These are phyloP conservation scores for Ascochyta rabiei DNA, from an alignment of 2,329 filamentous ascomycete species.

Conservation along the genomic window DNA sequence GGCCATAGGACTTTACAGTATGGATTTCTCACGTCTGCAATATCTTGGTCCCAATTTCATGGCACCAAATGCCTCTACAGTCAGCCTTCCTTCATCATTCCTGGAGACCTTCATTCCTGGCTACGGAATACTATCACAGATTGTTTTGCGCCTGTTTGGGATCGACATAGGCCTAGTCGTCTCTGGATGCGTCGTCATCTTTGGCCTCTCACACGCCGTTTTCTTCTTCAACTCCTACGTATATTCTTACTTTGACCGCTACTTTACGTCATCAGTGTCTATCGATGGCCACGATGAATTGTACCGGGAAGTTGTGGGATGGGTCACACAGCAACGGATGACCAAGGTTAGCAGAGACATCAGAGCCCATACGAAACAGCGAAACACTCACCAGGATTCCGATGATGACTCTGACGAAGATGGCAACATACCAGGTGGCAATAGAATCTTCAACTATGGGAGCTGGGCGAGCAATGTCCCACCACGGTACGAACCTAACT, in stretches of 20 bases:
- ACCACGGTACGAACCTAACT: conserved; percentile 57
- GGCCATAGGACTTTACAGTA: conserved; percentile 6
- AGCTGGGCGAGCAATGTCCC: conserved; percentile 57
- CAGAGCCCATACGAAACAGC: conserved; percentile 49
- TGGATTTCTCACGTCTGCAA: conserved; percentile 32
- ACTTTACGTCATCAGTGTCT: conserved; percentile 52
- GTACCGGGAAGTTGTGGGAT: conserved; percentile 51
- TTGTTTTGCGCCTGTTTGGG: conserved; percentile 50
- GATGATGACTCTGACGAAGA: conserved; percentile 44
- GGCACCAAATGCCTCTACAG: conserved; percentile 26
- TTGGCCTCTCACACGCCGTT: conserved; percentile 39
- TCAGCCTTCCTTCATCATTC: conserved; percentile 52
- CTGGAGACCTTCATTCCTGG: conserved; percentile 60
- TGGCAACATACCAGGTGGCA: conserved; percentile 46
- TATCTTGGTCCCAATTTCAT: conserved; percentile 21
- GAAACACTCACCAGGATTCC: conserved; percentile 40
- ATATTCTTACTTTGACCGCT: conserved; percentile 12
- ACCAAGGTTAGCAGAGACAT: conserved; percentile 46
- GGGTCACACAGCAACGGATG: conserved; percentile 52
- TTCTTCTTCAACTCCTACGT: conserved; percentile 46
- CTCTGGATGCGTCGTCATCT: conserved; percentile 50
- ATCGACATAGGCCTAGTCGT: conserved; percentile 58
- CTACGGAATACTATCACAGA: conserved; percentile 55
- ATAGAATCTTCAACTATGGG: conserved; percentile 57
- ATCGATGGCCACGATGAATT: conserved; percentile 54